A percentile compares a stretch with the other conserved stretches of the same genome.
These are phyloP conservation scores for Arxiozyma slooffiae DNA, from an alignment of 1,139 yeast genomes.

Conservation along the genomic window DNA sequence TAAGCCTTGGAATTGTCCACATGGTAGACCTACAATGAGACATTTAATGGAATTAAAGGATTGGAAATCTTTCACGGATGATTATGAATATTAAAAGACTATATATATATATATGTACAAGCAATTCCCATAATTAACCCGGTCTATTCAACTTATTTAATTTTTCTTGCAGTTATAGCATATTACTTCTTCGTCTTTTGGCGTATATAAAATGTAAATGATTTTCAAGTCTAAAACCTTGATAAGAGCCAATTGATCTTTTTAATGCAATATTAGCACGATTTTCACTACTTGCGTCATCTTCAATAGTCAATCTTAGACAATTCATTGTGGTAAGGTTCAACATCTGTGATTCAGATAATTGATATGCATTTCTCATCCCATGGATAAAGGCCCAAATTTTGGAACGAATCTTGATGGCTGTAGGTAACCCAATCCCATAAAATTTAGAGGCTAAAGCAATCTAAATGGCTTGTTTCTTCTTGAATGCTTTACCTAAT, in stretches of 20 bases:
- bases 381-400: conserved; percentile 85
- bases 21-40: conserved; percentile 94
- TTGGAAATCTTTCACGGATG: conserved; percentile 39
- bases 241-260: conserved; percentile 73
- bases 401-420: conserved; percentile 71
- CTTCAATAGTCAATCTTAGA: conserved; percentile 77
- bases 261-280: conserved; percentile 72
- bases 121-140: conserved; percentile 24
- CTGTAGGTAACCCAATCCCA: conserved; percentile 73
- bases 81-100: conserved; percentile 25
- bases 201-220: conserved; percentile 89
- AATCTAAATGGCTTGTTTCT: conserved; percentile 39
- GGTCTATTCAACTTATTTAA: conserved; percentile 70
- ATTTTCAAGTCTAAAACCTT: conserved; percentile 82
- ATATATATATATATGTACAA: not conserved
- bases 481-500: conserved; percentile 63
- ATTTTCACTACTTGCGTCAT: conserved; percentile 69
- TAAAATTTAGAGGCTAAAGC: conserved; percentile 76
- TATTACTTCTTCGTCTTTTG: conserved; percentile 89
- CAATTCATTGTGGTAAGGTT: conserved; percentile 77
- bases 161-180: conserved; percentile 78
- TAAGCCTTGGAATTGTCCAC: conserved; percentile 99
- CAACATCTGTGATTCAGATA: conserved; percentile 79
- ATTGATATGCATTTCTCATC: conserved; percentile 91
- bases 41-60: conserved; percentile 59